Conservation (phyloP, 208 protist species). For the Leishmania aethiopica region DNA sequence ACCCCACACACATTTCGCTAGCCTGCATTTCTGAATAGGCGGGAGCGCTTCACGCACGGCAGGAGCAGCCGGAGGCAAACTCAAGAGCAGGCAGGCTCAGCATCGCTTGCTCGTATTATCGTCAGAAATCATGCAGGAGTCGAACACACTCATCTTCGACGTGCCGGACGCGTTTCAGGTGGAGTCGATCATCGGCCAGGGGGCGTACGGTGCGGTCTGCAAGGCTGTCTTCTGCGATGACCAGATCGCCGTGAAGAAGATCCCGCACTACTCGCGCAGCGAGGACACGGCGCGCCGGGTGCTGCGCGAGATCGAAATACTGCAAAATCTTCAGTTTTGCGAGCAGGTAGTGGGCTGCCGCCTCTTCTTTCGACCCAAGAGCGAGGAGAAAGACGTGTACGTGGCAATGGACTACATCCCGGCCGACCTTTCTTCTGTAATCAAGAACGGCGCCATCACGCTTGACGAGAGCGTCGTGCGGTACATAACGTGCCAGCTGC, state of each 20-base stretch:
- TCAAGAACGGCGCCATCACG: constrained; percentile 77
- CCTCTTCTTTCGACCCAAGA: constrained; percentile 85
- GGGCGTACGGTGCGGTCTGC: constrained; percentile 94
- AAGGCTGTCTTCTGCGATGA: constrained; percentile 83
- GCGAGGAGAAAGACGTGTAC: constrained; percentile 93
- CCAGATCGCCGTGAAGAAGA: constrained; percentile 90
- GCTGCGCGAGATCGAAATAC: constrained; percentile 86
- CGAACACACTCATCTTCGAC: constrained; percentile 79
- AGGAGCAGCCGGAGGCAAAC: background rate
- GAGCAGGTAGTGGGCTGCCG: constrained; percentile 88
- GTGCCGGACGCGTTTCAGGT: constrained; percentile 87
- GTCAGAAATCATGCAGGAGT: constrained; percentile 30
- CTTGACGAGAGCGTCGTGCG: constrained; percentile 83
- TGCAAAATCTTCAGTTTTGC: constrained; percentile 88
- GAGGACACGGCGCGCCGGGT: constrained; percentile 84
- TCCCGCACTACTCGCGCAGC: constrained; percentile 85
- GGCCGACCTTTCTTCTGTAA: constrained; percentile 79
- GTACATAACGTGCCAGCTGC: constrained; percentile 87
- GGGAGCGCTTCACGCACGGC: background rate
- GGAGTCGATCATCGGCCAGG: constrained; percentile 92
- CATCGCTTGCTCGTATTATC: background rate
- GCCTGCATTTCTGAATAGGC: background rate
- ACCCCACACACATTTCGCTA: too few species aligned
- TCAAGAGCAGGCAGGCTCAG: background rate
- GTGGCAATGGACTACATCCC: constrained; percentile 92